Percentiles rank a stretch among this genome's conserved stretches.
Conservation (phyloP, 2,329 filamentous ascomycete genomes). For the Colletotrichum sp. region DNA sequence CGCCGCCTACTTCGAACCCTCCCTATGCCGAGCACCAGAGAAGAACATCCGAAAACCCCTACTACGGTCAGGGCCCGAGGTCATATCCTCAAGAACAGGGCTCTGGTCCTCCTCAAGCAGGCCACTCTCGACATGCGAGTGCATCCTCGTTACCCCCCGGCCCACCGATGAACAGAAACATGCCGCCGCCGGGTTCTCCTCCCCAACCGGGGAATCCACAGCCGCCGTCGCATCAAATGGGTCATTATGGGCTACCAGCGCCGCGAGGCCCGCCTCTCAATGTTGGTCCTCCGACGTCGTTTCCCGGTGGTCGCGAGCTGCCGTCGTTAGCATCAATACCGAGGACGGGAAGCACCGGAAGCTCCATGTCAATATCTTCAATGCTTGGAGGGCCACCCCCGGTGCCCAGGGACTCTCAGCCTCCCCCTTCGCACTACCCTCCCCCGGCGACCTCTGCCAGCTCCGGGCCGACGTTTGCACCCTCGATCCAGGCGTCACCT, state of each 20-base stretch:
- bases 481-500: conserved; percentile 59
- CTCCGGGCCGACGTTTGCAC: conserved; percentile 51
- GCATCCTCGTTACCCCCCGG: conserved; percentile 48
- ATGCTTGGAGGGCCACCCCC: conserved; percentile 61
- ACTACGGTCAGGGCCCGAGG: conserved; percentile 39
- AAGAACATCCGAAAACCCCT: conserved; percentile 49
- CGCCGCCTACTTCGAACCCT: conserved; percentile 20
- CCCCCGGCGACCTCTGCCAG: conserved; percentile 39
- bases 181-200: conserved; percentile 53
- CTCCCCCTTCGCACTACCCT: conserved; percentile 46
- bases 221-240: conserved; percentile 34
- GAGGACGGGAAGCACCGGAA: conserved; percentile 51
- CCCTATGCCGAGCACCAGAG: conserved; percentile 38
- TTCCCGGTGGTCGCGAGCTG: conserved; percentile 55
- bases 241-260: conserved; percentile 50
- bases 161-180: conserved; percentile 42
- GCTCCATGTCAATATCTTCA: conserved; percentile 67
- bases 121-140: conserved; percentile 48
- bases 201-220: conserved; percentile 40
- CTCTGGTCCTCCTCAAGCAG: conserved; percentile 33
- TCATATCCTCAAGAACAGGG: conserved; percentile 35
- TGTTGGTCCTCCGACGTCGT: conserved; percentile 49
- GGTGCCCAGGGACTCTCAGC: conserved; percentile 46
- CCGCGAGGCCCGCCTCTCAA: conserved; percentile 48
- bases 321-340: conserved; percentile 56